Evolutionary conservation across 495 filamentous ascomycete species (phyloP).

Genomic region (Jackrogersella multiformis): DNA sequence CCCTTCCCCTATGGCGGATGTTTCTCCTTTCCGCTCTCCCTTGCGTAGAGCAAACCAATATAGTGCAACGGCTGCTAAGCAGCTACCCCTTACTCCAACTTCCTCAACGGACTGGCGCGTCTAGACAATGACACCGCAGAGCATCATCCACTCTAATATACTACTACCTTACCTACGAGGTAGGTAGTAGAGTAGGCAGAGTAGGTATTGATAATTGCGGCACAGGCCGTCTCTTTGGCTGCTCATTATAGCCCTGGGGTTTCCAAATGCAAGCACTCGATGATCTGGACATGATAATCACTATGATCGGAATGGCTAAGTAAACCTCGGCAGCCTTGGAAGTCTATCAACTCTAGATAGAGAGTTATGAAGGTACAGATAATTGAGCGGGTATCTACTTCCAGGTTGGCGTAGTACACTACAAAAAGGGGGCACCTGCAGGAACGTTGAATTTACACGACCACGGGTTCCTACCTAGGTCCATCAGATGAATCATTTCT

Average conservation of each 20-base stretch:
- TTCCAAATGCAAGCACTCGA: neutral
- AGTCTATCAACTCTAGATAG: neutral
- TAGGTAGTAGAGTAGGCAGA: constrained; percentile 11
- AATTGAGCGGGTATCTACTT: neutral
- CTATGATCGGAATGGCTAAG: neutral
- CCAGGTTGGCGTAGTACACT: constrained; percentile 10
- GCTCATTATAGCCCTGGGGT: neutral
- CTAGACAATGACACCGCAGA: constrained; percentile 9
- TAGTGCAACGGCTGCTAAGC: constrained; percentile 5
- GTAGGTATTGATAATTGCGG: constrained; percentile 8
- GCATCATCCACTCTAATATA: neutral
- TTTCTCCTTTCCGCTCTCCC: constrained; percentile 14
- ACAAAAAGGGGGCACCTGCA: constrained; percentile 1
- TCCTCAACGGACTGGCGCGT: constrained; percentile 29
- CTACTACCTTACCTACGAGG: constrained; percentile 35
- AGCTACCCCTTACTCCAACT: constrained; percentile 32
- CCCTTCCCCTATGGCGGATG: constrained; percentile 1
- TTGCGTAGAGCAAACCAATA: constrained; percentile 28
- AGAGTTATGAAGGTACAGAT: neutral
- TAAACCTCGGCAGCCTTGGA: constrained; percentile 8
- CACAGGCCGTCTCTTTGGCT: neutral
- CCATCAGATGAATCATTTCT: neutral
- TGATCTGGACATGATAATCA: neutral
- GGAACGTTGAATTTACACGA: neutral
- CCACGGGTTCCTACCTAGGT: neutral